Evolutionary conservation across 1,139 yeast species (phyloP), one percentile per base, ranked within the genome.

Genomic region (Magnusiomyces magnusii): DNA sequence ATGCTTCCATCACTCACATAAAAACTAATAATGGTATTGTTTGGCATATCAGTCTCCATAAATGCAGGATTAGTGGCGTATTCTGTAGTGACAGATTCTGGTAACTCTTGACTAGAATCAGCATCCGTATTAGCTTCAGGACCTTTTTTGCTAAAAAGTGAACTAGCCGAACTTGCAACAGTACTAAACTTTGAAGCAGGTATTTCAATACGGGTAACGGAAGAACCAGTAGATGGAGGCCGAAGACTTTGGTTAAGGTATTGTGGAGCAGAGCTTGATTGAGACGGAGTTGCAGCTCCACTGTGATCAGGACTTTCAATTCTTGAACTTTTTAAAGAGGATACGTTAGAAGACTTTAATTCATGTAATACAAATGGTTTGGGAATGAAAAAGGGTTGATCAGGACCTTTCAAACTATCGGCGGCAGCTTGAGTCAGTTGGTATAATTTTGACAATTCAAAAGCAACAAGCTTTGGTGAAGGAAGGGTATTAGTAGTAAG

Each of bases 1-100:
- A 69, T 62, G 21, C 63, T 62, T 1, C 69, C 67, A 50, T 68
- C 71, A 3, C 59, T 53, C 15, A 69, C 58, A 57, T 68, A 69
- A 51, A 69, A 67, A 56, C 68, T 69, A 3, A 68, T 64, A 2
- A 63, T 62, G 41, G 68, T 49, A 19, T 55, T 56, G 15, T 53
- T 27, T 53, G 57, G 64, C 64, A 19, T 53, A 47, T 51, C 65
- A 61, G 54, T 67, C 49, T 47, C 60, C 59, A 23, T 50, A 53
- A 58, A 62, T 62, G 54, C 57, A 41, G 31, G 54, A 27, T 24
- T 28, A 51, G 64, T 61, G 10, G 57, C 23, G 51, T 61, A n/a
- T 63, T 57, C 41, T 60, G 57, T 2, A 71, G 70, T 56, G 61
- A 68, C 54, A 59, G 55, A 21, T 56, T 52, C 36, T 25, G 44